Conservation (phyloP, 441 rosid species). For the Adansonia madagascariensis region DNA sequence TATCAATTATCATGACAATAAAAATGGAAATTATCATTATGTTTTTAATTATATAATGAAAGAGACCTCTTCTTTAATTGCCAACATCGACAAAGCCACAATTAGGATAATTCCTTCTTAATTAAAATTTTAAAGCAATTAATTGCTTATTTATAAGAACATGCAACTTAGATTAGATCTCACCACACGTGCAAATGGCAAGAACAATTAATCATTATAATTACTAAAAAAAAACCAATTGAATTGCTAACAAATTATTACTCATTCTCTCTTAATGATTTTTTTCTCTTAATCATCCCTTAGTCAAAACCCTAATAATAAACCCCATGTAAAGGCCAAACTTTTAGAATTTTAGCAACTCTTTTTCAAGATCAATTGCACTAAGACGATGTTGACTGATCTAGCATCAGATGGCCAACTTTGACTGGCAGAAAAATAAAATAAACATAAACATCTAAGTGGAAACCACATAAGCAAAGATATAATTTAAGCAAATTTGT, state of each 20-base stretch:
- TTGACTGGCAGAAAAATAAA: conserved; percentile 28
- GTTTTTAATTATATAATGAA: not conserved
- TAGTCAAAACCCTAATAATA: conserved; percentile 28
- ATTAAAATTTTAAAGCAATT: not conserved
- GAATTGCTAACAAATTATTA: not conserved
- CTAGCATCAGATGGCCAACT: conserved; percentile 21
- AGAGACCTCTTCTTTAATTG: not conserved
- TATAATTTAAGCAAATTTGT: not conserved
- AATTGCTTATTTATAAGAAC: not conserved
- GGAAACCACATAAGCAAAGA: conserved; percentile 32
- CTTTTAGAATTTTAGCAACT: not conserved
- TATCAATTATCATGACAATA: too few species aligned
- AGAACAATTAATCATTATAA: not conserved
- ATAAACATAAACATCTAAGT: conserved; percentile 12
- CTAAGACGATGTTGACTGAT: conserved; percentile 16
- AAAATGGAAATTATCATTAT: too few species aligned
- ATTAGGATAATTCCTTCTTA: not conserved
- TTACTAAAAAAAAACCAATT: not conserved
- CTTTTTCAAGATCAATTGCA: conserved; percentile 21
- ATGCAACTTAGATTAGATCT: not conserved
- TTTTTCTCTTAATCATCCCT: not conserved
- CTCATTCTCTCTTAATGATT: not conserved
- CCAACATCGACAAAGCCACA: too few species aligned
- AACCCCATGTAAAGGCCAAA: conserved; percentile 31
- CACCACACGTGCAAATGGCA: conserved; percentile 10